Evolutionary conservation across 2,329 filamentous ascomycete genomes (phyloP).

Genomic region (Ophiostoma sp.): DNA sequence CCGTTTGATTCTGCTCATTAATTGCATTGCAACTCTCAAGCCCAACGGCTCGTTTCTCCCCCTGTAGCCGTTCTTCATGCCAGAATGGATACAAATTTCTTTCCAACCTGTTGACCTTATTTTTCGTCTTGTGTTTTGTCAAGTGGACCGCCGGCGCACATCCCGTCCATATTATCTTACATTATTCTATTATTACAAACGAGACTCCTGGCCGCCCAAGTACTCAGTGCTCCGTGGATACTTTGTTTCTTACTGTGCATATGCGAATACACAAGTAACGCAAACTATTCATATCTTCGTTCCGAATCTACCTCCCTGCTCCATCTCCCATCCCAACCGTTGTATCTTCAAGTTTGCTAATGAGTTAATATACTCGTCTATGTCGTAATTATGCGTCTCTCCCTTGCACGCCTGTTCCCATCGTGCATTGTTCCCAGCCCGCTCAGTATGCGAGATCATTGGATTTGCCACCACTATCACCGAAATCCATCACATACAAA

Average conservation of each 20-base stretch:
- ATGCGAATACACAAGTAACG: not conserved
- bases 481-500: not conserved
- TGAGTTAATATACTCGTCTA: not conserved
- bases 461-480: not conserved
- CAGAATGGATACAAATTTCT: not conserved
- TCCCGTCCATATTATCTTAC: not conserved
- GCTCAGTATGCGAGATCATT: not conserved
- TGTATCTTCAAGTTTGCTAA: not conserved
- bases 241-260: not conserved
- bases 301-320: not conserved
- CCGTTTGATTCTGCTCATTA: not conserved
- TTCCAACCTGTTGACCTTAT: not conserved
- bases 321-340: not conserved
- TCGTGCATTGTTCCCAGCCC: conserved; percentile 6
- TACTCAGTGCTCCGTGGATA: not conserved
- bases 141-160: conserved; percentile 14
- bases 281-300: not conserved
- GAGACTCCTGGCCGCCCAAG: not conserved
- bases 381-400: not conserved
- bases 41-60: not conserved
- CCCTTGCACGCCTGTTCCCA: not conserved
- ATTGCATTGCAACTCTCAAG: not conserved
- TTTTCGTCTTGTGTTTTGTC: not conserved
- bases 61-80: conserved; percentile 4
- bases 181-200: not conserved